Conservation (phyloP, 495 filamentous ascomycete species). For the Podospora pseudoanserina region DNA sequence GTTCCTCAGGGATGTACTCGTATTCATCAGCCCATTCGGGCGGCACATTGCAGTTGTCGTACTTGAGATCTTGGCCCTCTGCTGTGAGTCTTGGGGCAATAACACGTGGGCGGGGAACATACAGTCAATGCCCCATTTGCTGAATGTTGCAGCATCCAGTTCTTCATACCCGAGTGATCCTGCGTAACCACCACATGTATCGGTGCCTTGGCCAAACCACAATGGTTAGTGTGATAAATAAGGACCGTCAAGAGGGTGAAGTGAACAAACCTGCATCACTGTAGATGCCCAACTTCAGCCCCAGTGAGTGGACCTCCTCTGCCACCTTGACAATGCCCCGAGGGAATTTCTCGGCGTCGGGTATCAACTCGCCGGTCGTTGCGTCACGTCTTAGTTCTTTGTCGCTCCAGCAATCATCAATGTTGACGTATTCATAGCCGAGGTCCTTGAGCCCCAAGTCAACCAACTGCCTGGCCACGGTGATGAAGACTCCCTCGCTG, state of each 20-base stretch:
- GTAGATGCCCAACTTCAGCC: conserved; percentile 62
- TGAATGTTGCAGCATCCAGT: conserved; percentile 56
- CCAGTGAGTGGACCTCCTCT: conserved; percentile 51
- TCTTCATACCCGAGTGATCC: conserved; percentile 56
- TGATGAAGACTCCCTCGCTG: conserved; percentile 49
- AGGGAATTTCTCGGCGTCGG: conserved; percentile 55
- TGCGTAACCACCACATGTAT: conserved; percentile 58
- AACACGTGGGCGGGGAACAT: not conserved
- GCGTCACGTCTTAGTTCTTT: conserved; percentile 45
- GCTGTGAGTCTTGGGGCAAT: not conserved
- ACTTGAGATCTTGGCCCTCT: conserved; percentile 53
- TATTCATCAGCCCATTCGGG: conserved; percentile 27
- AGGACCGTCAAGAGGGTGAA: not conserved
- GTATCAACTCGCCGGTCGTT: conserved; percentile 45
- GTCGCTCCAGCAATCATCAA: conserved; percentile 60
- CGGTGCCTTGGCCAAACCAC: conserved; percentile 15
- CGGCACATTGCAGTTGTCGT: conserved; percentile 62
- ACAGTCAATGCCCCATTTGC: conserved; percentile 60
- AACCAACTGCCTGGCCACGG: conserved; percentile 49
- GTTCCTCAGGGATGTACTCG: conserved; percentile 18
- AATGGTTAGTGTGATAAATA: not conserved
- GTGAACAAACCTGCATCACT: conserved; percentile 45
- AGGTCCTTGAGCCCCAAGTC: conserved; percentile 52
- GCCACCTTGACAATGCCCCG: conserved; percentile 53
- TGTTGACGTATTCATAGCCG: conserved; percentile 49